These are phyloP conservation scores for Kwoniella shandongensis DNA, from an alignment of 768 basidiomycete species.

Conservation along the genomic window DNA sequence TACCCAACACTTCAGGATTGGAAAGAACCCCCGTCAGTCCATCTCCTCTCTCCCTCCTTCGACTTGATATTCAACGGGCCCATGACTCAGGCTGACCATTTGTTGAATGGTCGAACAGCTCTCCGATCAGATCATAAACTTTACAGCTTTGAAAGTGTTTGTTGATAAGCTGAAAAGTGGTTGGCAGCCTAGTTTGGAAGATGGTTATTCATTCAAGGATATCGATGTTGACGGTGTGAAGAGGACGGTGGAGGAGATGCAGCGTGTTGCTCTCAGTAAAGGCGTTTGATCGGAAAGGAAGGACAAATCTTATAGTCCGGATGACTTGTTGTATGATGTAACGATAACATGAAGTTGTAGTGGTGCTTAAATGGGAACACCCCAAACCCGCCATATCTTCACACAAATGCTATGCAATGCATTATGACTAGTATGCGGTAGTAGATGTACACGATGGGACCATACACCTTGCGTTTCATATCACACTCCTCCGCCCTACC, in stretches of 20 bases:
- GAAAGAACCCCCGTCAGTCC: conserved; percentile 66
- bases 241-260: conserved; percentile 23
- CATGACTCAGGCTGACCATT: not conserved
- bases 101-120: conserved; percentile 17
- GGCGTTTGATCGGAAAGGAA: not conserved
- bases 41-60: not conserved
- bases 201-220: conserved; percentile 21
- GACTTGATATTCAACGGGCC: not conserved
- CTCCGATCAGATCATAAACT: conserved; percentile 32
- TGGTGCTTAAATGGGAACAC: too few relatives aligned
- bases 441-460: too few relatives aligned
- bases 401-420: too few relatives aligned
- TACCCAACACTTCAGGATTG: conserved; percentile 75
- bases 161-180: conserved; percentile 4
- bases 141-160: conserved; percentile 24
- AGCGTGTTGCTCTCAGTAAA: not conserved
- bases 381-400: too few relatives aligned
- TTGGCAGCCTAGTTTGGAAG: not conserved
- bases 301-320: not conserved
- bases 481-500: conserved; percentile 38
- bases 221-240: conserved; percentile 22
- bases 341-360: too few relatives aligned
- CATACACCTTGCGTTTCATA: too few relatives aligned
- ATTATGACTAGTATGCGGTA: too few relatives aligned
- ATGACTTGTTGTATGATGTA: too few relatives aligned